phyloP scores from a whole-genome alignment of 2,329 filamentous ascomycete species.

The Tolypocladium pustulatum region DNA sequence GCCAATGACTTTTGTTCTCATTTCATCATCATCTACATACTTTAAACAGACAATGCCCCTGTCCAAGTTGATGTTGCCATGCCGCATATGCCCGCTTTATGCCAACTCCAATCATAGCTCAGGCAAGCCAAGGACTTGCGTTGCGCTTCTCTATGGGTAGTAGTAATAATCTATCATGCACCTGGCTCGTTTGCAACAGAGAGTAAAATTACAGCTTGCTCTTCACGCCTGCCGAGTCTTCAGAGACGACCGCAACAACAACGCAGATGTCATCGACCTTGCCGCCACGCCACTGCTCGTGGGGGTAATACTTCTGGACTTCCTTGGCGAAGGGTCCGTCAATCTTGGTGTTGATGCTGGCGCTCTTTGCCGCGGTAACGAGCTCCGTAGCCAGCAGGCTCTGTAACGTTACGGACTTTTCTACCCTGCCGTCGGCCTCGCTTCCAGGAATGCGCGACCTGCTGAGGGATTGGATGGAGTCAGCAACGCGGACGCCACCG shows the following conservation, averaged over 20 bases:
- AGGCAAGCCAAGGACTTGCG: not conserved
- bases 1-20: not conserved
- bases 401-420: conserved; percentile 50
- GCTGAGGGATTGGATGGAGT: conserved; percentile 41
- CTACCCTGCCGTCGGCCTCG: conserved; percentile 9
- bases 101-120: not conserved
- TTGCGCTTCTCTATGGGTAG: not conserved
- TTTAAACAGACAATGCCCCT: not conserved
- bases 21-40: not conserved
- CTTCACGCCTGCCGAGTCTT: conserved; percentile 31
- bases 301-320: conserved; percentile 76
- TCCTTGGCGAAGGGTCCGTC: conserved; percentile 94
- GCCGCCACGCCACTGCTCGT: conserved; percentile 80
- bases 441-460: conserved; percentile 15
- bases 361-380: conserved; percentile 70
- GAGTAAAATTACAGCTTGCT: conserved; percentile 21
- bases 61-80: not conserved
- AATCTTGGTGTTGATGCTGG: conserved; percentile 68
- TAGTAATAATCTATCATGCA: not conserved
- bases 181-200: not conserved
- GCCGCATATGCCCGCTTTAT: not conserved
- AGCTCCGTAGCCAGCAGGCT: conserved; percentile 70
- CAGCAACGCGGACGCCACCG: conserved; percentile 51
- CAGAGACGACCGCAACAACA: conserved; percentile 66
- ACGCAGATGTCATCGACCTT: conserved; percentile 96